Conservation (phyloP, 139 green algal species). For the Astrephomene gubernaculifera region DNA sequence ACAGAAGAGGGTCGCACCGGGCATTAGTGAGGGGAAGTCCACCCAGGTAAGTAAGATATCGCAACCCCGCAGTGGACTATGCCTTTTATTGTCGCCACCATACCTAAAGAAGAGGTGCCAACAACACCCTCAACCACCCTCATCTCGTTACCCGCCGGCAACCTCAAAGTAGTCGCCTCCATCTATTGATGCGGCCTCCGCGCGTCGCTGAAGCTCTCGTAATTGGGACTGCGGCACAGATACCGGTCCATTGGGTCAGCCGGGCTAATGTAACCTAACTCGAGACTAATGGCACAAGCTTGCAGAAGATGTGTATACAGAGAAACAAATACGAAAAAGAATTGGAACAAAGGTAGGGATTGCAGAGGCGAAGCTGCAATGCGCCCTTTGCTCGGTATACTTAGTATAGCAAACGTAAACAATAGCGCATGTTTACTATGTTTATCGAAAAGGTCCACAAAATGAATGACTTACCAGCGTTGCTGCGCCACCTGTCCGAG, state of each 20-base stretch:
- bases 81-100: not conserved
- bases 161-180: constrained; percentile 24
- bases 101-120: not conserved
- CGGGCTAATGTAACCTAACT: not conserved
- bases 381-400: not conserved
- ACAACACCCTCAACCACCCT: too few relatives aligned
- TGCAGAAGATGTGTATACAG: not conserved
- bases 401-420: not conserved
- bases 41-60: too few relatives aligned
- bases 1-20: not conserved
- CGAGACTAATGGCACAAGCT: not conserved
- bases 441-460: too few relatives aligned
- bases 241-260: not conserved
- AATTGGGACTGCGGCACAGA: constrained; percentile 57
- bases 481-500: constrained; percentile 46
- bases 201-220: constrained; percentile 38
- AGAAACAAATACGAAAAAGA: not conserved
- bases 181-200: not conserved
- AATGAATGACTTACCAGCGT: constrained; percentile 47
- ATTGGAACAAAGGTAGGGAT: not conserved
- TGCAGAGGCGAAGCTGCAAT: not conserved
- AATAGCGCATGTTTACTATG: not conserved
- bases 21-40: too few relatives aligned
- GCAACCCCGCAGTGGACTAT: not conserved
- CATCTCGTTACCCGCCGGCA: not conserved